These are phyloP conservation scores for Xylaria sp. DNA, from an alignment of 2,329 filamentous ascomycete genomes.

Conservation along the genomic window DNA sequence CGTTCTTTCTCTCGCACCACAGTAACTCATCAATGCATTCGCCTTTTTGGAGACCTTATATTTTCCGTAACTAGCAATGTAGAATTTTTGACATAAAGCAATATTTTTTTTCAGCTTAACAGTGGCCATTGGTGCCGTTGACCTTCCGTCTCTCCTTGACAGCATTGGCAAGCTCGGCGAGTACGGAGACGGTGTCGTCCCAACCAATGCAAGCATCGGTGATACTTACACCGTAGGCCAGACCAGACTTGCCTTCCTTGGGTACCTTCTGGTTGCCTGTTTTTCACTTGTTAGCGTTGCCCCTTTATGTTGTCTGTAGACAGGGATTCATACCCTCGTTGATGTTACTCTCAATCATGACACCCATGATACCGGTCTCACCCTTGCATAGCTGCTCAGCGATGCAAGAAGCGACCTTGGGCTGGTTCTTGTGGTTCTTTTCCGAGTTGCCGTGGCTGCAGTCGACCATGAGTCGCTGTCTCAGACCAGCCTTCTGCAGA, in stretches of 20 bases:
- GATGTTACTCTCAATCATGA: conserved; percentile 99
- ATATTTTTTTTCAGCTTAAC: background rate
- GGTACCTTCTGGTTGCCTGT: conserved; percentile 85
- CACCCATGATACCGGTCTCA: conserved; percentile 84
- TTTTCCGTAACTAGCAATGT: background rate
- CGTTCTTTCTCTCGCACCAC: background rate
- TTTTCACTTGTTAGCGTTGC: conserved; percentile 25
- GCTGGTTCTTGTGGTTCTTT: conserved; percentile 97
- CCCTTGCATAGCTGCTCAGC: conserved; percentile 81
- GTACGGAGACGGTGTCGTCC: conserved; percentile 78
- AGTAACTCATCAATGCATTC: background rate
- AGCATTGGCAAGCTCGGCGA: conserved; percentile 72
- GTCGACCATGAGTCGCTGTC: conserved; percentile 86
- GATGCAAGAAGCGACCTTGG: conserved; percentile 77
- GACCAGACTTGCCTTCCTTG: conserved; percentile 72
- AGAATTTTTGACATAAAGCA: background rate
- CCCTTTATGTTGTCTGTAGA: background rate
- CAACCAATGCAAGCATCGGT: conserved; percentile 96
- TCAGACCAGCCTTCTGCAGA: conserved; percentile 67
- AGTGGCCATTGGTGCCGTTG: conserved; percentile 26
- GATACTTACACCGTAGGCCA: conserved; percentile 93
- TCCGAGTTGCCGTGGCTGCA: conserved; percentile 95
- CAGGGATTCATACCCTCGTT: conserved; percentile 66
- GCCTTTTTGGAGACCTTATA: background rate
- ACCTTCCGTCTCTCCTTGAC: conserved; percentile 66